Evolutionary conservation across 108 stramenopile species (phyloP).

Genomic region (Nitzschia sp.): DNA sequence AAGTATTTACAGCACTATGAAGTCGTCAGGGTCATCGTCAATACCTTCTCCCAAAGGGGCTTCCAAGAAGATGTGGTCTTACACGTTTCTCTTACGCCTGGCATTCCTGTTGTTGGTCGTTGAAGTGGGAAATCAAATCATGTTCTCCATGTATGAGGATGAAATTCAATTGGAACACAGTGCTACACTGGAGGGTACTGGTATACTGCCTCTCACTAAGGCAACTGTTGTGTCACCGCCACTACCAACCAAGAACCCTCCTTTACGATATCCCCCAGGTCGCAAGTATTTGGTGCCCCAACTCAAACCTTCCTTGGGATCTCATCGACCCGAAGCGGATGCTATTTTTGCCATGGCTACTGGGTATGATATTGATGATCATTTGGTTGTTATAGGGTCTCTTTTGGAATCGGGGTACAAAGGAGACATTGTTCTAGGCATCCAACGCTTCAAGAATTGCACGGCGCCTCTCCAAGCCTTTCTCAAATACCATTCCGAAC

Average conservation of each 20-base stretch:
- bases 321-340: conserved; percentile 34
- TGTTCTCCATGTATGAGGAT: too few species aligned
- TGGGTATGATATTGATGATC: conserved; percentile 22
- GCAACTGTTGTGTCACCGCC: too few species aligned
- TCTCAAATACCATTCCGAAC: conserved; percentile 11
- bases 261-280: conserved; percentile 10
- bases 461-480: background rate
- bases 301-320: conserved; percentile 26
- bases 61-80: too few species aligned
- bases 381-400: conserved; percentile 9
- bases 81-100: too few species aligned
- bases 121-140: too few species aligned
- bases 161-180: too few species aligned
- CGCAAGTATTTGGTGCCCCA: conserved; percentile 14
- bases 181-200: too few species aligned
- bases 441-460: conserved; percentile 10
- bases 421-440: conserved; percentile 37
- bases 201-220: too few species aligned
- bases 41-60: too few species aligned
- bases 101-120: too few species aligned
- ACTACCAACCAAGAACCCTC: background rate
- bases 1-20: too few species aligned
- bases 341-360: conserved; percentile 38
- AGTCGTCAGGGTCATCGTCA: too few species aligned
- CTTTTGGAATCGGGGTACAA: conserved; percentile 21